phyloP scores from a whole-genome alignment of 1,284 basidiomycete genomes.

The Ceratobasidium sp. region DNA sequence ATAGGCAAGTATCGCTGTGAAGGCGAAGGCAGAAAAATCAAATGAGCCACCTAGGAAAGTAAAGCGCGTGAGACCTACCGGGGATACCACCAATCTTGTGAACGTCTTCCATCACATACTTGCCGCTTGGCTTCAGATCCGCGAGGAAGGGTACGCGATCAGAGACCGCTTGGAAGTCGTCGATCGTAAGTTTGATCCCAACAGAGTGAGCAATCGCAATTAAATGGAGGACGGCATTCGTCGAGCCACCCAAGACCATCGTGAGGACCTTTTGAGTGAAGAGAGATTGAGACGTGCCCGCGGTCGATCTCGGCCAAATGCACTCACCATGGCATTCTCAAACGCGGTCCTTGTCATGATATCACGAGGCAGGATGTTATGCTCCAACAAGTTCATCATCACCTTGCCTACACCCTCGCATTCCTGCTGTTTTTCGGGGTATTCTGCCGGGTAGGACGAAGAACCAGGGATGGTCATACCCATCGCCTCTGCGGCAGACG shows the following conservation, averaged over 20 bases:
- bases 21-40: slow-evolving; percentile 32
- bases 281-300: slow-evolving; percentile 37
- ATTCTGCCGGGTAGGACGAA: slow-evolving; percentile 94
- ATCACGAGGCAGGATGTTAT: slow-evolving; percentile 92
- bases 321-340: slow-evolving; percentile 92
- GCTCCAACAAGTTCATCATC: slow-evolving; percentile 88
- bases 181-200: slow-evolving; percentile 82
- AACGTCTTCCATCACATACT: slow-evolving; percentile 91
- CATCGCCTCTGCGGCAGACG: slow-evolving; percentile 89
- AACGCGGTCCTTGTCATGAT: slow-evolving; percentile 97
- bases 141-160: slow-evolving; percentile 90
- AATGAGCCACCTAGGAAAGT: slow-evolving; percentile 41
- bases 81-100: slow-evolving; percentile 91
- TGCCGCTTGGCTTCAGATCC: slow-evolving; percentile 90
- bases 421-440: slow-evolving; percentile 86
- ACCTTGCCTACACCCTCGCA: slow-evolving; percentile 82
- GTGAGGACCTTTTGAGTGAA: slow-evolving; percentile 74
- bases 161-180: slow-evolving; percentile 89
- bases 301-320: slow-evolving; percentile 37
- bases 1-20: slow-evolving; percentile 82
- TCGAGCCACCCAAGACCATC: slow-evolving; percentile 95
- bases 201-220: slow-evolving; percentile 92
- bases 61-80: slow-evolving; percentile 64
- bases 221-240: slow-evolving; percentile 91
- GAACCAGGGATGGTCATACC: slow-evolving; percentile 98